A percentile compares a stretch with the other conserved stretches of the same genome.
These are phyloP conservation scores for Eremothecium gossypii DNA, from an alignment of 1,139 yeast species.

Conservation along the genomic window DNA sequence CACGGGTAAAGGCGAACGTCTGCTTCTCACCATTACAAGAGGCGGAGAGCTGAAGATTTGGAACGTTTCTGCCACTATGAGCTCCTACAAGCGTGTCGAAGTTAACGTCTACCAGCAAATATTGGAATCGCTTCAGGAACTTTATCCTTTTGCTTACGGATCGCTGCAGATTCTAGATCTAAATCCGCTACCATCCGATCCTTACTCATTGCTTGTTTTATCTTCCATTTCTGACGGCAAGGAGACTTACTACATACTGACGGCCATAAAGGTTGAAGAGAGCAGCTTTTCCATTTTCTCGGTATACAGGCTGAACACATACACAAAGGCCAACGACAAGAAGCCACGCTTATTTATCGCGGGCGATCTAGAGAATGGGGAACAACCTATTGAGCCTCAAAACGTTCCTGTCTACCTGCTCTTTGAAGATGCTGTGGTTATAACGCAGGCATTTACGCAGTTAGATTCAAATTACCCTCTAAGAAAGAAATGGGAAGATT, in stretches of 20 bases:
- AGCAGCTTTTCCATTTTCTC: conserved; percentile 52
- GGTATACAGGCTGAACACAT: conserved; percentile 46
- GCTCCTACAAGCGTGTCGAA: conserved; percentile 33
- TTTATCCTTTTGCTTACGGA: conserved; percentile 36
- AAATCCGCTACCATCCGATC: conserved; percentile 29
- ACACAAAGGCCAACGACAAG: conserved; percentile 23
- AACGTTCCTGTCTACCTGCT: conserved; percentile 53
- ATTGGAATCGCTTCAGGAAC: conserved; percentile 33
- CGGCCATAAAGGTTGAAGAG: conserved; percentile 42
- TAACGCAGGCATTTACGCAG: conserved; percentile 52
- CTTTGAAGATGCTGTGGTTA: conserved; percentile 50
- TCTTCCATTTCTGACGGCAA: conserved; percentile 30
- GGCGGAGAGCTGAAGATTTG: conserved; percentile 39
- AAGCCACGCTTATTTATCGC: conserved; percentile 52
- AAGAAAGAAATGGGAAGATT: conserved; percentile 71
- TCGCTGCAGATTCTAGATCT: conserved; percentile 47
- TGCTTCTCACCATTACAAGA: conserved; percentile 34
- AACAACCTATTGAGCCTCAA: conserved; percentile 5
- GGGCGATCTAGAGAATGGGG: conserved; percentile 14
- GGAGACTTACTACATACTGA: conserved; percentile 39
- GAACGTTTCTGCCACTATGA: conserved; percentile 40
- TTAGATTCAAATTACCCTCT: conserved; percentile 35
- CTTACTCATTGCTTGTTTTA: conserved; percentile 43
- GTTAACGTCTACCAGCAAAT: conserved; percentile 31
- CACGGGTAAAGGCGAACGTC: conserved; percentile 44